These are phyloP conservation scores for Colletotrichum limetticola DNA, from an alignment of 2,329 filamentous ascomycete species.

Conservation along the genomic window DNA sequence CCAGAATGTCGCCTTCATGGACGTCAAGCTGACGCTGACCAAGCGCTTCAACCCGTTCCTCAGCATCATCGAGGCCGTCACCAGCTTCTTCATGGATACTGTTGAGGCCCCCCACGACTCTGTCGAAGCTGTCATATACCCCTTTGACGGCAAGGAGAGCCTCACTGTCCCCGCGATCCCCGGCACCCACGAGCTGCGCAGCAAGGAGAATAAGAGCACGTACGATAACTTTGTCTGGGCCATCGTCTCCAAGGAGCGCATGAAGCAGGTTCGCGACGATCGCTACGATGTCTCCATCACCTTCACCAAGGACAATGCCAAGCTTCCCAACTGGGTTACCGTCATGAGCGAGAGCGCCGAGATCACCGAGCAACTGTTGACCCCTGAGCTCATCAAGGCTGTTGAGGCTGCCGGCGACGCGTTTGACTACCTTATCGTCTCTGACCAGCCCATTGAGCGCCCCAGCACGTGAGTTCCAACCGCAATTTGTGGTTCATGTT, in stretches of 20 bases:
- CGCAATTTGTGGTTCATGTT: background rate
- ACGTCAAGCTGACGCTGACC: constrained; percentile 82
- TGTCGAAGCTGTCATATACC: constrained; percentile 81
- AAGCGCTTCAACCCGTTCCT: constrained; percentile 88
- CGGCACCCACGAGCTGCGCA: constrained; percentile 66
- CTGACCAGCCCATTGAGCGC: constrained; percentile 89
- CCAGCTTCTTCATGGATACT: constrained; percentile 85
- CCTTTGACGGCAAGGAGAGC: constrained; percentile 92
- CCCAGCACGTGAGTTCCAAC: constrained; percentile 76
- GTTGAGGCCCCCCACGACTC: constrained; percentile 76
- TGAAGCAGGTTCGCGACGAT: constrained; percentile 90
- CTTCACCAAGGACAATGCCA: constrained; percentile 89
- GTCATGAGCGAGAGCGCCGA: constrained; percentile 98
- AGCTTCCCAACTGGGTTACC: constrained; percentile 89
- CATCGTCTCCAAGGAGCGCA: constrained; percentile 92
- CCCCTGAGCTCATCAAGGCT: constrained; percentile 85
- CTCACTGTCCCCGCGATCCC: constrained; percentile 76
- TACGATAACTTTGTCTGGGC: constrained; percentile 97
- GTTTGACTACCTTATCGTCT: constrained; percentile 88
- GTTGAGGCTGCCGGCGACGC: constrained; percentile 81
- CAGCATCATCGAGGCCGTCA: constrained; percentile 68
- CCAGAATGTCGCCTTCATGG: constrained; percentile 91
- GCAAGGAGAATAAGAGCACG: constrained; percentile 70
- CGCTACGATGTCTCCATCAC: constrained; percentile 96
- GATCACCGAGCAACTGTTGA: constrained; percentile 88